Base-by-base conservation (phyloP, 2,329 filamentous ascomycete species). In the Cercospora berteroae region DNA sequence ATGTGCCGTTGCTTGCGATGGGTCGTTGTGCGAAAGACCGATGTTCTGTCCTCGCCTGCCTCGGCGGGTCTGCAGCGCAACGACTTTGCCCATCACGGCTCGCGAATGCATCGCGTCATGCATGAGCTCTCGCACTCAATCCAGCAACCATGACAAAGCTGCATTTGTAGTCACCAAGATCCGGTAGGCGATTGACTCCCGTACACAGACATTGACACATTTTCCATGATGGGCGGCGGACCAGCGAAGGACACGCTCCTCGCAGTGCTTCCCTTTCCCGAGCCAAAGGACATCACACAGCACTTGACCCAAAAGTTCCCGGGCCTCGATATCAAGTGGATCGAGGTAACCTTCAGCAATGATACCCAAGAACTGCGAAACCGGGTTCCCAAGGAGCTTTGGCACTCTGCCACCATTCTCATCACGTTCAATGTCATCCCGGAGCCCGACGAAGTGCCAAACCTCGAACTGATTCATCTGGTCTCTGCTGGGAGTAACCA, bases 401-500 rank as follows among this genome's bases (percentile, higher is more conserved):
- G 79, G 75, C 73, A 79, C 60, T 76, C 80, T 62, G 77, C 78
- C 39, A 84, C 80, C 1, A 80, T 85, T 68, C 78, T 86, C 20
- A 78, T 80, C 63, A 87, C 85, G 0, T 77, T 85, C 50, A 77
- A 74, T 69, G 79, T 79, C 65, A 78, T 86, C 9, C 84, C 84
- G 1, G 66, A 72, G 20, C 73, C 78, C 12, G 74, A 74, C 12
- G 72, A 75, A 7, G 76, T 78, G 2, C 81, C 81, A 3, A 76
- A 80, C 2, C 76, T 82, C 29, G 75, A 84, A 69, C 75, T 87
- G 60, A 82, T 89, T 61, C 87, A 89, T 65, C 81, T 87, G 68
- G 80, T 85, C 70, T 86, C 84, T 9, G 87, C 87, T 7, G 87
- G 87, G 2, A 81, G 84, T 57, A 87, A 89, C 72, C 83, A 85